These are phyloP conservation scores for Penicillium tannophilum DNA, from an alignment of 495 filamentous ascomycete genomes.

Conservation along the genomic window DNA sequence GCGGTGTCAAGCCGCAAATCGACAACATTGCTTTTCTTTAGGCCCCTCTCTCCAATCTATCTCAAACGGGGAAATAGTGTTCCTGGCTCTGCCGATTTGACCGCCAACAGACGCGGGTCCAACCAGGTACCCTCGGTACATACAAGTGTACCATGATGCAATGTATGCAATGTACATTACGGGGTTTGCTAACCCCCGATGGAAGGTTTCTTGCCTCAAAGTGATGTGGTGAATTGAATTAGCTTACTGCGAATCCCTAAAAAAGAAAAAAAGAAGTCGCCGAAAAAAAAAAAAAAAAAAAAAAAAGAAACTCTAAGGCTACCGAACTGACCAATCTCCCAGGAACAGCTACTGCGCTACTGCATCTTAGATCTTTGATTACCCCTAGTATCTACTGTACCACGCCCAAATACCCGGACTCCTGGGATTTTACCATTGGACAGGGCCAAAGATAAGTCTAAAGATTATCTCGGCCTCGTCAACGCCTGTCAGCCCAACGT, in stretches of 20 bases:
- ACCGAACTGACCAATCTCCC: neutral
- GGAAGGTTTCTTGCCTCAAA: slow-evolving; percentile 5
- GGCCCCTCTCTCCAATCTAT: slow-evolving; percentile 5
- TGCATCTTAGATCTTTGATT: neutral
- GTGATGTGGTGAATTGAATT: slow-evolving; percentile 14
- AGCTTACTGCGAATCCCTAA: neutral
- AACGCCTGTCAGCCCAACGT: neutral
- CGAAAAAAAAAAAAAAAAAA: too few species aligned
- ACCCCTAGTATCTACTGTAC: neutral
- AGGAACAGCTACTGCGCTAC: neutral
- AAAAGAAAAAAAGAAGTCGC: neutral
- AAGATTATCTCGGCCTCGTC: neutral
- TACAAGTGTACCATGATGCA: slow-evolving; percentile 5
- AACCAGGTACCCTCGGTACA: slow-evolving; percentile 3
- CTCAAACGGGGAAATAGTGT: slow-evolving; percentile 5
- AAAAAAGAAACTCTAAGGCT: too few species aligned
- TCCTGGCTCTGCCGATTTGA: neutral
- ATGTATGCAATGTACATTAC: slow-evolving; percentile 3
- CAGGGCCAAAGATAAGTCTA: neutral
- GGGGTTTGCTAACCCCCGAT: neutral
- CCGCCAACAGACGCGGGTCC: slow-evolving; percentile 2
- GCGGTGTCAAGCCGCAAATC: slow-evolving; percentile 15
- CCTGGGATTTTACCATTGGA: neutral
- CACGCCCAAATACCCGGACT: neutral
- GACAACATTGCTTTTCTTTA: neutral